Evolutionary conservation across 2,329 filamentous ascomycete species (phyloP).

Genomic region (Spiromastix sp.): DNA sequence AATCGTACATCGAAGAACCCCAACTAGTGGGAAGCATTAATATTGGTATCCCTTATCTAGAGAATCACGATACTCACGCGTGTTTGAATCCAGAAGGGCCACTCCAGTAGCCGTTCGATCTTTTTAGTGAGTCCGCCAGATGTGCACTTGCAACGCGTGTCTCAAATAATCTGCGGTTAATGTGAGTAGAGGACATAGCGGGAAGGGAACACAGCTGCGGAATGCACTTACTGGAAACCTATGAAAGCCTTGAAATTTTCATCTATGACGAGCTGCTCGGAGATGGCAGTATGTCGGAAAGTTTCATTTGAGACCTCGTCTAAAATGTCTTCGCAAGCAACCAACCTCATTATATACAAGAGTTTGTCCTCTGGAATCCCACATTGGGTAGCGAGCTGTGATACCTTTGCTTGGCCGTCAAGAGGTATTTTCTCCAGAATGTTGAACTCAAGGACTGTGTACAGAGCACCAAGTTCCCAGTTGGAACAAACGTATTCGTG

Average conservation of each 20-base stretch:
- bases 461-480: conserved; percentile 13
- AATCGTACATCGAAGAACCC: conserved; percentile 12
- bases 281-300: conserved; percentile 11
- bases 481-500: conserved; percentile 13
- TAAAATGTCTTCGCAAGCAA: conserved; percentile 7
- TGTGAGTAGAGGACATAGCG: not conserved
- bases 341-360: conserved; percentile 8
- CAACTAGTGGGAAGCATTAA: conserved; percentile 3
- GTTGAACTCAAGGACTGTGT: conserved; percentile 10
- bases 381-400: conserved; percentile 5
- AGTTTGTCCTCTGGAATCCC: conserved; percentile 10
- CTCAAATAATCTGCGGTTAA: conserved; percentile 9
- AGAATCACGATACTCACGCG: conserved; percentile 4
- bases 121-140: conserved; percentile 11
- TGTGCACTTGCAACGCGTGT: conserved; percentile 10
- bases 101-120: conserved; percentile 4
- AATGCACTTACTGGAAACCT: conserved; percentile 10
- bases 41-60: not conserved
- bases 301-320: conserved; percentile 4
- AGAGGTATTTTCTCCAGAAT: conserved; percentile 11
- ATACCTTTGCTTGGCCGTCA: conserved; percentile 2
- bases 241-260: conserved; percentile 9
- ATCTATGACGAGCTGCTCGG: conserved; percentile 10
- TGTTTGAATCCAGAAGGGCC: conserved; percentile 9
- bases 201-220: not conserved